A percentile compares a stretch with the other conserved stretches of the same genome.
phyloP scores from a whole-genome alignment of 208 protist genomes.

The Leptomonas seymouri region DNA sequence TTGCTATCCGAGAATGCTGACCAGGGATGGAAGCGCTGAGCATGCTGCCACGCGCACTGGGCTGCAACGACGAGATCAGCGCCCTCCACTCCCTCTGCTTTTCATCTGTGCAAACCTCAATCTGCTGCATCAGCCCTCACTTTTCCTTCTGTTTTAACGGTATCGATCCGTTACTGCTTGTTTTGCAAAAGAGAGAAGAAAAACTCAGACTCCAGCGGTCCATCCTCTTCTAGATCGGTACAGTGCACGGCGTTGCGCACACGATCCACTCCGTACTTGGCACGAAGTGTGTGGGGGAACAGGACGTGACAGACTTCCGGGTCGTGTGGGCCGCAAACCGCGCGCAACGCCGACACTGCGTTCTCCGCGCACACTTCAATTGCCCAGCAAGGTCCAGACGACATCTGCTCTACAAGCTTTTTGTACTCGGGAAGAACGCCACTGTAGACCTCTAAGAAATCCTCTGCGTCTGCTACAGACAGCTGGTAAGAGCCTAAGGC shows the following conservation, averaged over 20 bases:
- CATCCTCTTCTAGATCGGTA: constrained; percentile 97
- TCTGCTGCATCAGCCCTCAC: background rate
- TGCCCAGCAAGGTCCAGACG: constrained; percentile 86
- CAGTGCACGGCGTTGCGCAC: constrained; percentile 94
- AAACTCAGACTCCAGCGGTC: constrained; percentile 94
- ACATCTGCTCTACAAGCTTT: constrained; percentile 92
- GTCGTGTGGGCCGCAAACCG: constrained; percentile 91
- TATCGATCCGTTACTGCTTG: constrained; percentile 27
- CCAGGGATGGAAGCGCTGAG: no score
- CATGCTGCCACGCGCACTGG: no score
- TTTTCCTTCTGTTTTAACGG: constrained; percentile 15
- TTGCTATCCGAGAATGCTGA: no score
- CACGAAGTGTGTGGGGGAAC: constrained; percentile 93
- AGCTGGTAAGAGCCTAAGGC: constrained; percentile 92
- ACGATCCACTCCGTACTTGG: constrained; percentile 89
- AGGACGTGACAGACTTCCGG: constrained; percentile 90
- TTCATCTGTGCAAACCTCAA: background rate
- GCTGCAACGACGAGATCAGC: no score
- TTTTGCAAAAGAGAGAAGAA: constrained; percentile 93
- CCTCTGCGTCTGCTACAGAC: constrained; percentile 86
- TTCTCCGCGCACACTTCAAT: constrained; percentile 92
- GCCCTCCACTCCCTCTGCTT: no score
- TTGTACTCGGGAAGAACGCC: constrained; percentile 95
- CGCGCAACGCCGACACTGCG: constrained; percentile 76
- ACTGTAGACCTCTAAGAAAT: constrained; percentile 98